Evolutionary conservation across 106 monocot species (phyloP).

Genomic region (Vanilla planifolia): DNA sequence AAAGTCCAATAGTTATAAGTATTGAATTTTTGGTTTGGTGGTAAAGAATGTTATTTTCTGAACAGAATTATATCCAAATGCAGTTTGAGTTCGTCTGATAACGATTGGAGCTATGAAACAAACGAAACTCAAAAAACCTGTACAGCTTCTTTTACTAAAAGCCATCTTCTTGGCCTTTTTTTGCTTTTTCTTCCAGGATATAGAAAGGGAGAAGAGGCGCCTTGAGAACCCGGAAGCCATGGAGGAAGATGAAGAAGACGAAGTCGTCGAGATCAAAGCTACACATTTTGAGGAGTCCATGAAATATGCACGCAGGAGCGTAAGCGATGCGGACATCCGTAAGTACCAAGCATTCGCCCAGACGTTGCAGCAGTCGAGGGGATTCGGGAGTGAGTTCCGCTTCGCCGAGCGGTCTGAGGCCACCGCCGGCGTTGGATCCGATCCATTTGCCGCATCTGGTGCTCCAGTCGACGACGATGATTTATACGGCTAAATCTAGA

Average conservation of each 20-base stretch:
- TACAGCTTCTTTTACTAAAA: too few species aligned
- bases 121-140: too few species aligned
- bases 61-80: too few species aligned
- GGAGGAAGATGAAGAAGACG: conserved; percentile 69
- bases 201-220: conserved; percentile 66
- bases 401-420: conserved; percentile 63
- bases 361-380: conserved; percentile 83
- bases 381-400: conserved; percentile 77
- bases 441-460: conserved; percentile 49
- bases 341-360: conserved; percentile 92
- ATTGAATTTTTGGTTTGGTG: too few species aligned
- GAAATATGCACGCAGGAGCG: conserved; percentile 78
- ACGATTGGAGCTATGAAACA: too few species aligned
- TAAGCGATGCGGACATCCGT: conserved; percentile 82
- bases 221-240: conserved; percentile 81
- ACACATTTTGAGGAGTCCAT: conserved; percentile 84
- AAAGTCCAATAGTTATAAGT: too few species aligned
- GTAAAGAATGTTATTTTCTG: too few species aligned
- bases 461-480: conserved; percentile 65
- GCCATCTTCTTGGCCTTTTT: too few species aligned
- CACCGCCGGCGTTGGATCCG: conserved; percentile 25
- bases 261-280: conserved; percentile 74
- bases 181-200: conserved; percentile 29
- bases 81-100: too few species aligned
- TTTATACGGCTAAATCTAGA: conserved; percentile 40